These are phyloP conservation scores for Leishmania tarentolae DNA, from an alignment of 208 protist species.

Conservation along the genomic window DNA sequence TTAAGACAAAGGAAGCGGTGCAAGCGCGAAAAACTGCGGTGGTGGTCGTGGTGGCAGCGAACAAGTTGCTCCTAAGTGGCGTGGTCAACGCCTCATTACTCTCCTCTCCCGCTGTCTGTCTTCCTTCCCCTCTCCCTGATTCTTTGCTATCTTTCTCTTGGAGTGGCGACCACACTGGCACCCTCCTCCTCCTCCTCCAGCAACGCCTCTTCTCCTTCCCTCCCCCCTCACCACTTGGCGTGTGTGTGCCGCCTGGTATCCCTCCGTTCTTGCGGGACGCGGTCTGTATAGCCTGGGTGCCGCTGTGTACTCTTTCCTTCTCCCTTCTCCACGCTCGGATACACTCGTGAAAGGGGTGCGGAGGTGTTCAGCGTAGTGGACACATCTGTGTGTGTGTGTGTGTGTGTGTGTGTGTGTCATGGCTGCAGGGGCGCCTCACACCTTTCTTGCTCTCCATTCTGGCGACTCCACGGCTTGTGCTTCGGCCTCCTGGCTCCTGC, in stretches of 20 bases:
- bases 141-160: no score
- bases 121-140: neutral
- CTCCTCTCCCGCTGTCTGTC: neutral
- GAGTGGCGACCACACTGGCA: neutral
- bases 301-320: neutral
- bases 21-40: no score
- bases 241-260: neutral
- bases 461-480: neutral
- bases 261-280: neutral
- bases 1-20: no score
- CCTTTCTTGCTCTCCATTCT: neutral
- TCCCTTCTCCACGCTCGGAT: neutral
- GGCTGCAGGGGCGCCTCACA: neutral
- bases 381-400: neutral
- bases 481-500: neutral
- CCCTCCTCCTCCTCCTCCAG: neutral
- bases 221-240: conserved; percentile 3
- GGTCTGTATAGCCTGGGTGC: neutral
- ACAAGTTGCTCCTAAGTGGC: no score
- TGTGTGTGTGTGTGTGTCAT: neutral
- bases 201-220: neutral
- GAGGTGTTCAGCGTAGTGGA: neutral
- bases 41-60: no score
- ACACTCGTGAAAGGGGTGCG: neutral
- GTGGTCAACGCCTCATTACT: neutral